Percentiles rank a stretch among this genome's conserved stretches.
Conservation (phyloP, 2,329 filamentous ascomycete species). For the Leptographium radiaticola region DNA sequence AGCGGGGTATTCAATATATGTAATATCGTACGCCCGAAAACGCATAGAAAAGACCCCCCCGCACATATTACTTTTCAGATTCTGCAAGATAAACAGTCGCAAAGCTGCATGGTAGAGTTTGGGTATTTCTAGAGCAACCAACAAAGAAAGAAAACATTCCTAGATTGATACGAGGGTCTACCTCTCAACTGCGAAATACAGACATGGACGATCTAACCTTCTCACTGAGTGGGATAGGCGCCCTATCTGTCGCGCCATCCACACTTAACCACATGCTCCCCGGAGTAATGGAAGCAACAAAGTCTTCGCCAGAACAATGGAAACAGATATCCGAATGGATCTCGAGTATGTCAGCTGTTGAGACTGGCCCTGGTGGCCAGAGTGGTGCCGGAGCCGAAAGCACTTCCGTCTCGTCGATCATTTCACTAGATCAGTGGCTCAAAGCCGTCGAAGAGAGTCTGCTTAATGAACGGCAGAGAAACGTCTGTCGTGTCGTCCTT, state of each 20-base stretch:
- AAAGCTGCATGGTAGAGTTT: too few relatives aligned
- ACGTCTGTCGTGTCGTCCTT: not conserved
- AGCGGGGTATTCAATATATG: not conserved
- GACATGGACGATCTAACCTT: not conserved
- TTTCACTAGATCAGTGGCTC: not conserved
- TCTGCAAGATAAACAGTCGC: not conserved
- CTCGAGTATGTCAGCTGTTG: not conserved
- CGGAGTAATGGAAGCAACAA: not conserved
- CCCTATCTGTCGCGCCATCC: not conserved
- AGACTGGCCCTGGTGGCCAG: not conserved
- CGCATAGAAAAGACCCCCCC: not conserved
- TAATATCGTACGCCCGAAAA: not conserved
- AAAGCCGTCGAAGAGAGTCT: not conserved
- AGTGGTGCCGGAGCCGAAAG: not conserved
- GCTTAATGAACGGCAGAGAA: not conserved
- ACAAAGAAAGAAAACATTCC: not conserved
- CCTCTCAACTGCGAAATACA: not conserved
- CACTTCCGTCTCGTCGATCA: not conserved
- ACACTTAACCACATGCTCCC: not conserved
- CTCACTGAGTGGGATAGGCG: not conserved
- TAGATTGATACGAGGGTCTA: too few relatives aligned
- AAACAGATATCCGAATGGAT: not conserved
- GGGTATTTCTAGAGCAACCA: too few relatives aligned
- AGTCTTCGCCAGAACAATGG: not conserved
- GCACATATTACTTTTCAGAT: not conserved